These are phyloP conservation scores for Aspergillus fumigatus DNA, from an alignment of 2,329 filamentous ascomycete species.

Conservation along the genomic window DNA sequence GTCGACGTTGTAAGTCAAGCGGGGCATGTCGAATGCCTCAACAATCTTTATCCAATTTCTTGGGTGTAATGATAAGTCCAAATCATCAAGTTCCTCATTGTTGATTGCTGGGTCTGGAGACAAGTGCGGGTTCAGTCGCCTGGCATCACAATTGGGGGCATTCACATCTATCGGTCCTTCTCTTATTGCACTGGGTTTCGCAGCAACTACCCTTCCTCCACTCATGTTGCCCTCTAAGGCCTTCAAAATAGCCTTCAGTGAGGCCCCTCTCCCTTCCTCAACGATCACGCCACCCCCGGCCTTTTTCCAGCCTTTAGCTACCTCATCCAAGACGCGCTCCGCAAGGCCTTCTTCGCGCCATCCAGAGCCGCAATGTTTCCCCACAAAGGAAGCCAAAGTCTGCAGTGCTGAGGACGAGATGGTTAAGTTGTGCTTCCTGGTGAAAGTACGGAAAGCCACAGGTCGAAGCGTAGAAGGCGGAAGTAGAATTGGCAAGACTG, in stretches of 20 bases:
- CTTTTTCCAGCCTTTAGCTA: slow-evolving; percentile 87
- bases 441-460: slow-evolving; percentile 90
- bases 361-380: slow-evolving; percentile 87
- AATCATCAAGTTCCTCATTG: slow-evolving; percentile 52
- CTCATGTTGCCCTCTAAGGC: slow-evolving; percentile 82
- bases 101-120: slow-evolving; percentile 37
- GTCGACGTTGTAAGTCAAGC: slow-evolving; percentile 42
- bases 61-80: slow-evolving; percentile 63
- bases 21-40: slow-evolving; percentile 78
- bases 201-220: slow-evolving; percentile 56
- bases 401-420: slow-evolving; percentile 83
- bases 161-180: slow-evolving; percentile 15
- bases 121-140: slow-evolving; percentile 43
- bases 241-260: slow-evolving; percentile 75
- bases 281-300: slow-evolving; percentile 86
- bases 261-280: slow-evolving; percentile 65
- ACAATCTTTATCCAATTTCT: slow-evolving; percentile 81
- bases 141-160: slow-evolving; percentile 46
- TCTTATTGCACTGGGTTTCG: slow-evolving; percentile 44
- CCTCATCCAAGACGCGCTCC: slow-evolving; percentile 86
- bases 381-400: slow-evolving; percentile 81
- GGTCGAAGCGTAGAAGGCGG: slow-evolving; percentile 82
- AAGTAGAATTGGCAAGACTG: slow-evolving; percentile 82
- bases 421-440: slow-evolving; percentile 94
- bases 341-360: slow-evolving; percentile 95